Percentiles rank a stretch among this genome's conserved stretches.
These are phyloP conservation scores for Phaeomoniella chlamydospora DNA, from an alignment of 2,329 filamentous ascomycete genomes.

Conservation along the genomic window DNA sequence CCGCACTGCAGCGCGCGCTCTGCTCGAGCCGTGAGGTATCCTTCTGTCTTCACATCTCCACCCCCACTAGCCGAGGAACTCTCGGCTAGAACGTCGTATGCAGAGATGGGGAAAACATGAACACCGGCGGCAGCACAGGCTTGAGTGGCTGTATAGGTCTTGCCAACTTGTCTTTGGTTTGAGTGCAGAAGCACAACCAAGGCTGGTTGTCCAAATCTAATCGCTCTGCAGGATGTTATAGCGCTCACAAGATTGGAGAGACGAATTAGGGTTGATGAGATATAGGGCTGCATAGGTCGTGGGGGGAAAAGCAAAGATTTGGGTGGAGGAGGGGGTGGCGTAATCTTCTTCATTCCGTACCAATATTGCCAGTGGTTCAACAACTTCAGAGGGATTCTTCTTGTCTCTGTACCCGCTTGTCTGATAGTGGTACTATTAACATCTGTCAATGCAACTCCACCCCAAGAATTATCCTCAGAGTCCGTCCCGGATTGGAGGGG, in stretches of 20 bases:
- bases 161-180: slow-evolving; percentile 86
- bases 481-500: slow-evolving; percentile 22
- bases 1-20: slow-evolving; percentile 85
- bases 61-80: slow-evolving; percentile 57
- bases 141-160: slow-evolving; percentile 59
- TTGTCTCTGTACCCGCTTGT: slow-evolving; percentile 55
- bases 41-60: slow-evolving; percentile 87
- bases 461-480: slow-evolving; percentile 53
- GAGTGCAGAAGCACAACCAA: slow-evolving; percentile 80
- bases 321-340: slow-evolving; percentile 21
- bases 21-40: slow-evolving; percentile 71
- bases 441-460: slow-evolving; percentile 73
- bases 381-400: slow-evolving; percentile 51
- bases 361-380: slow-evolving; percentile 71
- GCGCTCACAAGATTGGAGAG: slow-evolving; percentile 76
- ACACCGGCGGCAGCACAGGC: slow-evolving; percentile 82
- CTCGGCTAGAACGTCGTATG: slow-evolving; percentile 89
- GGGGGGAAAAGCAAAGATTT: neutral
- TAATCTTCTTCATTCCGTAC: slow-evolving; percentile 57
- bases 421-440: slow-evolving; percentile 77
- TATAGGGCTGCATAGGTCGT: slow-evolving; percentile 26
- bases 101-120: slow-evolving; percentile 78
- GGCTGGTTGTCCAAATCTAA: slow-evolving; percentile 75
- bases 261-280: slow-evolving; percentile 50
- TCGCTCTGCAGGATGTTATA: slow-evolving; percentile 73